Evolutionary conservation across 169 alveolate genomes (phyloP).

Genomic region (Eimeria falciformis): DNA sequence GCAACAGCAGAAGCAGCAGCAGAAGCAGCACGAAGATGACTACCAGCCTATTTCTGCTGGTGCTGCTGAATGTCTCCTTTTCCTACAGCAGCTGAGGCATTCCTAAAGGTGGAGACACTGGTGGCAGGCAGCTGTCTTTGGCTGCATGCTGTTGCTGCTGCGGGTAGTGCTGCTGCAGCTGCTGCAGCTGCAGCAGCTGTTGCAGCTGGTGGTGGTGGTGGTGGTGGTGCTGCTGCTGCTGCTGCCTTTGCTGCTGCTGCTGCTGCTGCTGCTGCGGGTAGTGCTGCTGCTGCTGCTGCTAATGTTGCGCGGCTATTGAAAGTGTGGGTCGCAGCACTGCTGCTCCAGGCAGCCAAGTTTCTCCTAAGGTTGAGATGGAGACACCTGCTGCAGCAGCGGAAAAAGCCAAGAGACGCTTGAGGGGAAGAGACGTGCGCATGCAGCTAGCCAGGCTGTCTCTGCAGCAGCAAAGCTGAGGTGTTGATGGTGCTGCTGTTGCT

Average conservation of each 20-base stretch:
- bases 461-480: conserved; percentile 24
- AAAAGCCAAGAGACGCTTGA: background rate
- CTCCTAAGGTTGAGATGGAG: background rate
- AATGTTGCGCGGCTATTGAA: background rate
- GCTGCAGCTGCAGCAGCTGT: conserved; percentile 35
- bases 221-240: conserved; percentile 36
- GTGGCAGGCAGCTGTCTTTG: background rate
- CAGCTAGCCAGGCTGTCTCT: conserved; percentile 19
- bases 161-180: background rate
- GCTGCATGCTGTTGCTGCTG: background rate
- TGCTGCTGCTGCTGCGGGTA: background rate
- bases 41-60: conserved; percentile 6
- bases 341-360: background rate
- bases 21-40: background rate
- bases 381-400: conserved; percentile 5
- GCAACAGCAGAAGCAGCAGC: conserved; percentile 19
- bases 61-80: conserved; percentile 32
- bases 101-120: conserved; percentile 7
- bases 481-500: background rate
- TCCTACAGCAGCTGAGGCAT: conserved; percentile 15
- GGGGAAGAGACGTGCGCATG: background rate
- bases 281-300: conserved; percentile 9
- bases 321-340: background rate
- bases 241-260: conserved; percentile 47
- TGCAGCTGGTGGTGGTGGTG: background rate